A percentile compares a stretch with the other conserved stretches of the same genome.
Conservation (phyloP, 192 early-diverging fungal species). For the Coemansia sp. region DNA sequence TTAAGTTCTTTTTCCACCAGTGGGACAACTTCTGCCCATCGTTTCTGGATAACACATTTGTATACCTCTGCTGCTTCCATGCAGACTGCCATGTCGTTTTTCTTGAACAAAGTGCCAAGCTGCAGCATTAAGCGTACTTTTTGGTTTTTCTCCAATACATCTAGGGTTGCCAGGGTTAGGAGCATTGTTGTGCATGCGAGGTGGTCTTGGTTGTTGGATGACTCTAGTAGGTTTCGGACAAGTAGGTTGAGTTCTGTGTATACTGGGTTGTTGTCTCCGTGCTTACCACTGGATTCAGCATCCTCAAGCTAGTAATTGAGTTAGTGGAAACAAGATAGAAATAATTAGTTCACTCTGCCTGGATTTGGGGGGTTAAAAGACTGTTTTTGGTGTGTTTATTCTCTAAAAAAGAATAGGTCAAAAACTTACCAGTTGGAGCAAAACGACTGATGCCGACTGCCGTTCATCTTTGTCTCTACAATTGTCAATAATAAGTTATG, state of each 20-base stretch:
- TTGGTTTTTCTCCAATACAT: constrained; percentile 26
- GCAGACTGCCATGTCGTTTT: constrained; percentile 14
- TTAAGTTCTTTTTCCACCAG: constrained; percentile 21
- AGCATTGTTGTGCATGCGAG: constrained; percentile 26
- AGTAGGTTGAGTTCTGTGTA: constrained; percentile 21
- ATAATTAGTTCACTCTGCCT: not conserved
- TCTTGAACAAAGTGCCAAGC: constrained; percentile 13
- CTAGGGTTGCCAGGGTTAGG: constrained; percentile 15
- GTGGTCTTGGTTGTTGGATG: constrained; percentile 14
- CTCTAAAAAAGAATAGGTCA: not conserved
- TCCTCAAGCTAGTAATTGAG: constrained; percentile 20
- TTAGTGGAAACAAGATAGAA: not conserved
- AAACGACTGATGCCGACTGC: not conserved
- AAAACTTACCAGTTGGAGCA: not conserved
- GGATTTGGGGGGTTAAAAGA: too few species aligned
- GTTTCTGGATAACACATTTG: constrained; percentile 15
- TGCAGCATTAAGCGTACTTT: constrained; percentile 24
- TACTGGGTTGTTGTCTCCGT: constrained; percentile 21
- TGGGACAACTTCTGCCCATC: constrained; percentile 18
- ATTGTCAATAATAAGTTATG: not conserved
- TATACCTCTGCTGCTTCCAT: constrained; percentile 25
- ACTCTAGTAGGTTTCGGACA: constrained; percentile 10
- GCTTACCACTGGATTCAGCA: constrained; percentile 19
- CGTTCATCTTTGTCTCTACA: not conserved
- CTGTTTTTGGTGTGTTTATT: not conserved